phyloP scores from a whole-genome alignment of 345 rosid species.

The Sonneratia alba region DNA sequence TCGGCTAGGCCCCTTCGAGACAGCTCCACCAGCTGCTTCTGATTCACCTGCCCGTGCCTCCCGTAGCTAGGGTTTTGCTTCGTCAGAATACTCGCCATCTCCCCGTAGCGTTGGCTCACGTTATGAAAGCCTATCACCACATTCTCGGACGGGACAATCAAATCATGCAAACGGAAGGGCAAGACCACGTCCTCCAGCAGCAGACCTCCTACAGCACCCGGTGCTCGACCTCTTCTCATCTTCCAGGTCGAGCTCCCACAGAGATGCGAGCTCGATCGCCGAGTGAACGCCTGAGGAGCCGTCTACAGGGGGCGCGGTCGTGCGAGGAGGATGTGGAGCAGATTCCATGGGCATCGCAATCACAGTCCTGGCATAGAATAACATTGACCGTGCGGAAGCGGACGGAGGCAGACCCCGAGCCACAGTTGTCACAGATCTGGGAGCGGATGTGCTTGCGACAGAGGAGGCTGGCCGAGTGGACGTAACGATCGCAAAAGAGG shows the following conservation, averaged over 20 bases:
- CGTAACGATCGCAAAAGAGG: constrained; percentile 75
- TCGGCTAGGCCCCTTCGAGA: neutral
- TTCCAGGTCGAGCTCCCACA: neutral
- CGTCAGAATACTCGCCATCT: neutral
- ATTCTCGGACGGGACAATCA: neutral
- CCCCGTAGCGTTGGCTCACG: neutral
- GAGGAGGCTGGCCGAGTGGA: constrained; percentile 80
- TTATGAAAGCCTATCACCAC: neutral
- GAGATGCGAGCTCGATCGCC: neutral
- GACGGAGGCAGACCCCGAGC: constrained; percentile 37
- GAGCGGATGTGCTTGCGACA: constrained; percentile 76
- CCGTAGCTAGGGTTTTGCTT: constrained; percentile 1
- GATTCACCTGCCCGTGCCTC: neutral
- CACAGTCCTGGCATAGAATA: constrained; percentile 26
- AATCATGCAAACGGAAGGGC: neutral
- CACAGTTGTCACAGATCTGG: constrained; percentile 79
- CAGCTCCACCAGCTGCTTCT: constrained; percentile 4
- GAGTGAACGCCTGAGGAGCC: neutral
- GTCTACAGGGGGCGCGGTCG: neutral
- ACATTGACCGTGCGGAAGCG: constrained; percentile 20
- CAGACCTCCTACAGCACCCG: neutral
- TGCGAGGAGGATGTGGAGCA: constrained; percentile 16
- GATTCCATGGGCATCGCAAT: constrained; percentile 15
- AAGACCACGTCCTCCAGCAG: neutral
- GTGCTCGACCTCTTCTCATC: neutral